Evolutionary conservation across 345 rosid genomes (phyloP), one percentile per base, ranked within the genome.

Genomic region (Dipteronia sinensis): DNA sequence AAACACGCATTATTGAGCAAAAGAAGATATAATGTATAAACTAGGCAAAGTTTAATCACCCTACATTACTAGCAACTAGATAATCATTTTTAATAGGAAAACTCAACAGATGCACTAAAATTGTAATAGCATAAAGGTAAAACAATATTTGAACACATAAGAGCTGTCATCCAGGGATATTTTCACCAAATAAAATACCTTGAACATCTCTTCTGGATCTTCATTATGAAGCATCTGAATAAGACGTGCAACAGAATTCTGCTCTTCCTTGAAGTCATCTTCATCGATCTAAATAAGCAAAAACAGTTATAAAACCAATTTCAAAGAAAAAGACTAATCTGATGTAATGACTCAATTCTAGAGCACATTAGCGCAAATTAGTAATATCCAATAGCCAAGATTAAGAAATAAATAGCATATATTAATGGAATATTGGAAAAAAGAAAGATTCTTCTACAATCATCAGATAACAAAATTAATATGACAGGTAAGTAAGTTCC

Each of bases 251-350:
- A 96, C 98, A 76, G 99, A 91, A 87, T 90, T 94, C 84, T 96
- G 99, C 87, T 94, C 98, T 87, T 91, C 98, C 85, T 88, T 91
- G 78, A 94, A 96, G 84, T 96, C 98, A 76, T 96, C 97, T 88
- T 92, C 94, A 84, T 94, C 98, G 78, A 91, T 82, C 99, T 96
- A 80, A 67, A 74, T 23, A 72, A 20, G 46, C 51, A 75, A 38
- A 72, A 78, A 65, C 15, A 53, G n/a, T 20, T 71, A 49, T 9
- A 64, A 6, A 71, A 49, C 3, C 46, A 70, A 63, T 76, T 76
- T 80, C 31, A 67, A 67, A 56, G 75, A 75, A 34, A 31, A 61
- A 67, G 51, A 46, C 3, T 42, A 53, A 17, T 31, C 20, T 19
- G 5, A 6, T 4, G 9, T 6, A 46, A 49, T 15, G 47, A 15